Conservation (phyloP, 2,329 filamentous ascomycete species). For the Sarocladium kiliense region DNA sequence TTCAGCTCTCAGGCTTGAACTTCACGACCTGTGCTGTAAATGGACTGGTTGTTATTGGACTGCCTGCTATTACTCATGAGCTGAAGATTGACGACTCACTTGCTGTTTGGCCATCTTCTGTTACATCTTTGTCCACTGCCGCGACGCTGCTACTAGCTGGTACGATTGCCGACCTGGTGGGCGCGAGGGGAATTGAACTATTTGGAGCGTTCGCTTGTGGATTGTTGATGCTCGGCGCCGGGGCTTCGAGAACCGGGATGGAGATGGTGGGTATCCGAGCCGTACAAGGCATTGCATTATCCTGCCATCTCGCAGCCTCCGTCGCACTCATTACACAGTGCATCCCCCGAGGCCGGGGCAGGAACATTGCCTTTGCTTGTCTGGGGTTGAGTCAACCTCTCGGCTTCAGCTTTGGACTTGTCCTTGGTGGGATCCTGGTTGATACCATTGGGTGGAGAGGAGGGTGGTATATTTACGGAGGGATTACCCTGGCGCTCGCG, state of each 20-base stretch:
- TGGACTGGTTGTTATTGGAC: slow-evolving; percentile 32
- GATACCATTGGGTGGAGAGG: slow-evolving; percentile 36
- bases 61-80: slow-evolving; percentile 34
- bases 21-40: slow-evolving; percentile 22
- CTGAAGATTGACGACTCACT: slow-evolving; percentile 26
- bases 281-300: slow-evolving; percentile 20
- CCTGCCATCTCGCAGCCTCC: slow-evolving; percentile 18
- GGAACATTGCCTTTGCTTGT: slow-evolving; percentile 28
- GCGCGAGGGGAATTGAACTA: slow-evolving; percentile 26
- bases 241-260: slow-evolving; percentile 18
- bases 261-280: slow-evolving; percentile 21
- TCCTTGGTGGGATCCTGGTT: slow-evolving; percentile 37
- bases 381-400: slow-evolving; percentile 33
- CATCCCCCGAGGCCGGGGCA: slow-evolving; percentile 15
- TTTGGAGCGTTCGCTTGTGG: slow-evolving; percentile 25
- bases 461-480: slow-evolving; percentile 29
- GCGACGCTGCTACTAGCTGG: slow-evolving; percentile 33
- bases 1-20: slow-evolving; percentile 19
- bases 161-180: slow-evolving; percentile 31
- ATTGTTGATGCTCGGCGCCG: slow-evolving; percentile 26
- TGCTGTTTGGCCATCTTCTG: slow-evolving; percentile 33
- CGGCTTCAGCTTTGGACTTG: slow-evolving; percentile 38
- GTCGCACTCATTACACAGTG: slow-evolving; percentile 18
- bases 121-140: slow-evolving; percentile 28
- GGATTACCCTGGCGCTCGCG: slow-evolving; percentile 22